Evolutionary conservation across 2,329 filamentous ascomycete genomes (phyloP).

Genomic region (Fusarium odoratissimum): DNA sequence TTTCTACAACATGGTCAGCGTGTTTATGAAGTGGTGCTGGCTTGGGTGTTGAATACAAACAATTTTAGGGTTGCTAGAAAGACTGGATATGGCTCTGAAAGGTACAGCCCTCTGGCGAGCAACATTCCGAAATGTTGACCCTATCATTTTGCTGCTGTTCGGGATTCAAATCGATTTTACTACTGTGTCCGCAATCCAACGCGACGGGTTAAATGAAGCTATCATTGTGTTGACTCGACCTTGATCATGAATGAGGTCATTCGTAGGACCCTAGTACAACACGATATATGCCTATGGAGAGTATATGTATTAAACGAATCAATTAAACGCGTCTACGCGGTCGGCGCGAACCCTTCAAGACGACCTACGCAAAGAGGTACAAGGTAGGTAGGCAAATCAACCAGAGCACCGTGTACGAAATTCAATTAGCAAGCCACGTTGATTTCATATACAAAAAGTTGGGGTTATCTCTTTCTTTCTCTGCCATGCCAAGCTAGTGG

Average conservation of each 20-base stretch:
- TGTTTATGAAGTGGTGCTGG: not conserved
- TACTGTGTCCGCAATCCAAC: not conserved
- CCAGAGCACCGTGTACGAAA: slow-evolving; percentile 14
- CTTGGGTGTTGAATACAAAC: slow-evolving; percentile 53
- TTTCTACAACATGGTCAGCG: slow-evolving; percentile 59
- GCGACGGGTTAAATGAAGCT: not conserved
- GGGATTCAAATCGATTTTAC: not conserved
- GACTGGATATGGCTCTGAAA: slow-evolving; percentile 56
- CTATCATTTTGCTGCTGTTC: slow-evolving; percentile 43
- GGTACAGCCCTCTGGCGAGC: slow-evolving; percentile 33
- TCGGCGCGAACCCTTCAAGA: slow-evolving; percentile 20
- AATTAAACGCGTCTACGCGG: slow-evolving; percentile 57
- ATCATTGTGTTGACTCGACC: not conserved
- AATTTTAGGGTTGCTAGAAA: slow-evolving; percentile 65
- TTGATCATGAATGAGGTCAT: slow-evolving; percentile 49
- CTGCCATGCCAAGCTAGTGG: slow-evolving; percentile 35
- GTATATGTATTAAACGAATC: slow-evolving; percentile 47
- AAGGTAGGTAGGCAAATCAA: not conserved
- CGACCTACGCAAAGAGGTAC: not conserved
- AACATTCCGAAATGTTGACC: slow-evolving; percentile 40
- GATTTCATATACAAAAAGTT: not conserved
- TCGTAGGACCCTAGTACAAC: not conserved
- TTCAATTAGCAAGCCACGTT: slow-evolving; percentile 11
- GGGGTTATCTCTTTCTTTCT: not conserved
- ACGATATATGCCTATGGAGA: slow-evolving; percentile 34